Percentiles rank a stretch among this genome's conserved stretches.
Evolutionary conservation across 1,284 basidiomycete genomes (phyloP).

Genomic region (Fomitopsis betulina): DNA sequence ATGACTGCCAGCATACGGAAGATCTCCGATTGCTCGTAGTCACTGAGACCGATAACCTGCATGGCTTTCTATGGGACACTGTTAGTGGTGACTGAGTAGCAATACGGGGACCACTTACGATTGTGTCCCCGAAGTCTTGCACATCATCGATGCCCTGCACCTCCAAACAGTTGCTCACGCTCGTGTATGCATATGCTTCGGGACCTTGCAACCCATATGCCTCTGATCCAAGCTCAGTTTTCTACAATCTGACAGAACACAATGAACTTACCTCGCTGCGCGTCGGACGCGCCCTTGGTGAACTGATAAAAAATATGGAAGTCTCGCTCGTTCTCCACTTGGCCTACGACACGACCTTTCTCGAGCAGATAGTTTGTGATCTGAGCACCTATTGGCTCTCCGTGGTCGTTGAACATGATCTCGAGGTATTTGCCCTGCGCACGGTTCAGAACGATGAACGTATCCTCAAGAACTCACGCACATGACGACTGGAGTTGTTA

Average conservation of each 20-base stretch:
- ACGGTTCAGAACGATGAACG: constrained; percentile 4
- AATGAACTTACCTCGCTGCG: constrained; percentile 69
- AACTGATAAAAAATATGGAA: constrained; percentile 99
- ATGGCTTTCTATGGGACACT: constrained; percentile 73
- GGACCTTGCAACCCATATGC: constrained; percentile 96
- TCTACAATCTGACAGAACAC: not conserved
- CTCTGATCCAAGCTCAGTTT: constrained; percentile 48
- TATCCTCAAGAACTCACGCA: constrained; percentile 37
- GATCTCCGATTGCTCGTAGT: constrained; percentile 88
- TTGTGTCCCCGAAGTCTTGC: constrained; percentile 84
- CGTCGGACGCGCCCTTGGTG: constrained; percentile 89
- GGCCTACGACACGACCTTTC: constrained; percentile 95
- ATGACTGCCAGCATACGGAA: constrained; percentile 91
- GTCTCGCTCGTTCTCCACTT: constrained; percentile 94
- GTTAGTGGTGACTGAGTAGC: constrained; percentile 6
- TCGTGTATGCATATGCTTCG: constrained; percentile 93
- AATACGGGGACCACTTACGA: constrained; percentile 46
- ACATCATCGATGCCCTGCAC: constrained; percentile 91
- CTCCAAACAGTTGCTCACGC: constrained; percentile 86
- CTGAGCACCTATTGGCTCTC: constrained; percentile 94
- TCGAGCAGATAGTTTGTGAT: constrained; percentile 99
- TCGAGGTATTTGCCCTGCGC: constrained; percentile 95
- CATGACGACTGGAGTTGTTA: constrained; percentile 98
- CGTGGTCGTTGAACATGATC: constrained; percentile 95
- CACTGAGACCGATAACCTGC: constrained; percentile 84